Evolutionary conservation across 208 protist species (phyloP), one percentile per base, ranked within the genome.

Genomic region (Naegleria lovaniensis): DNA sequence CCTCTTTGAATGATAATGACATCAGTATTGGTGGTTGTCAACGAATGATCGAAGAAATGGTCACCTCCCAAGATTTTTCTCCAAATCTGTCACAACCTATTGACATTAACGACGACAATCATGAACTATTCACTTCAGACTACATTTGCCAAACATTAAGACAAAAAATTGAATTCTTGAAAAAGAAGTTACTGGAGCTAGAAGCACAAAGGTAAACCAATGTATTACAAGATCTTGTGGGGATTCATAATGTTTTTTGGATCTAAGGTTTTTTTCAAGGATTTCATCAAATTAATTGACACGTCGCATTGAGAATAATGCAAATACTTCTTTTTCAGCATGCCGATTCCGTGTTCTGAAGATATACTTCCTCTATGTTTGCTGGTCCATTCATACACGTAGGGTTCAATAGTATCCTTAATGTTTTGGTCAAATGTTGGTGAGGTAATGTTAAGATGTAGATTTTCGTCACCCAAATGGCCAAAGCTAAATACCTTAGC

Each of bases 401-500:
- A 97, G n/a, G 96, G 96, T 87, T 97, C 96, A 51, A 96, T 95
- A 25, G 92, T 52, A 11, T 51, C 16, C 2, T 93, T 36, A 3
- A 92, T 75, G 15, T 92, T 90, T 91, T 88, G 36, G 83, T 87
- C 38, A 48, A 75, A 92, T 58, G 51, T 48, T 59, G 39, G 41
- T 33, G 19, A 15, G 75, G 96, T 83, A 91, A 99, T 95, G 92
- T 99, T 99, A 38, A 99, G 91, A 92, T 99, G 98, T 33, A 99
- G 92, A 94, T 99, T 99, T 86, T 97, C 97, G 92, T 99, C 98
- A 41, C 98, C 98, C 85, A 99, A 95, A 93, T 99, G 98, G 22
- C 98, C 98, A 93, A 98, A 99, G 33, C 97, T 97, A 67, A 41
- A 88, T 1, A 91, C 51, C 33, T 89, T 89, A 75, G 83, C 48